phyloP scores from a whole-genome alignment of 1,284 basidiomycete species.

The Rhodotorula sp. region DNA sequence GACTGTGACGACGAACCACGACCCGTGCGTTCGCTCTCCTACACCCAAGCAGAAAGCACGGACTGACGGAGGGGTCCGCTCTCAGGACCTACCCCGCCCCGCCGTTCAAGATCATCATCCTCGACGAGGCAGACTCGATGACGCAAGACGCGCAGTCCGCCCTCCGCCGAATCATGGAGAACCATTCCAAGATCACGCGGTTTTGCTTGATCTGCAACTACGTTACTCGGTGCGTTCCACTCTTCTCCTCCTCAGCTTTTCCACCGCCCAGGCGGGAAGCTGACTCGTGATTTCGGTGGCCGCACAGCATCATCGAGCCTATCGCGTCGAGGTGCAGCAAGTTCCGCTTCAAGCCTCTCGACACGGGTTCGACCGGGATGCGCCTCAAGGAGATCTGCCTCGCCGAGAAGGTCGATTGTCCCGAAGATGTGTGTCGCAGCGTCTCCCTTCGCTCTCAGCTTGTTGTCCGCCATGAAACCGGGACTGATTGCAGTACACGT shows the following conservation, averaged over 20 bases:
- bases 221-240: slow-evolving; percentile 75
- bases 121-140: slow-evolving; percentile 99
- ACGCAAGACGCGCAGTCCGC: slow-evolving; percentile 98
- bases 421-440: slow-evolving; percentile 50
- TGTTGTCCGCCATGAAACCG: background rate
- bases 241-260: slow-evolving; percentile 7
- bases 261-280: background rate
- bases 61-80: background rate
- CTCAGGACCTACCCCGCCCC: slow-evolving; percentile 77
- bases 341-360: slow-evolving; percentile 94
- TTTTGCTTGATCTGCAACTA: slow-evolving; percentile 99
- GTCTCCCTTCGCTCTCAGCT: too few species aligned
- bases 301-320: slow-evolving; percentile 91
- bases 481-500: background rate
- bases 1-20: slow-evolving; percentile 46
- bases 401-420: slow-evolving; percentile 55
- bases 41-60: background rate
- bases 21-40: slow-evolving; percentile 27
- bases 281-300: background rate
- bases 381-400: slow-evolving; percentile 78
- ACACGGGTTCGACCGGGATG: slow-evolving; percentile 67
- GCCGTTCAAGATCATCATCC: slow-evolving; percentile 97
- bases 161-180: slow-evolving; percentile 96
- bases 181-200: slow-evolving; percentile 89
- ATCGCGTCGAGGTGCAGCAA: slow-evolving; percentile 98